Base-by-base conservation (phyloP, 306 rosid genomes). In the Rubus parviflorus region DNA sequence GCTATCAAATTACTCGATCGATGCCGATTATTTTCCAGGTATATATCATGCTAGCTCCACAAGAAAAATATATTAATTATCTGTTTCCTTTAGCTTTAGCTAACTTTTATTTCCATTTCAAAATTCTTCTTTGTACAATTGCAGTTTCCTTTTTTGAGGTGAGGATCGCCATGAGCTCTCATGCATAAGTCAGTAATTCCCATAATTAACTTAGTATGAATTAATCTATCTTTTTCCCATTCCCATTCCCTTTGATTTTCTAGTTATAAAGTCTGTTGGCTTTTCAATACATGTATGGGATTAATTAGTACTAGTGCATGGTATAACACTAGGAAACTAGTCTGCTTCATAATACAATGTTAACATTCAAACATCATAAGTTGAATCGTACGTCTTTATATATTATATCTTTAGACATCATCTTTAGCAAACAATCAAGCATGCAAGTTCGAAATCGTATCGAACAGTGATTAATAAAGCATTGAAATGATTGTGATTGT, bases 61-160 rank as follows among this genome's bases (percentile, higher is more conserved):
- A 56, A 56, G 14, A 56, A 8, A 56, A 56, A 56, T 35, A 57
- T 8, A 37, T 30, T 30, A 30, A 30, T 14, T n/a, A 56, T n/a
- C 64, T 20, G 62, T 38, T 45, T 72, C 69, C 43, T 10, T 74
- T 49, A 23, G 17, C 66, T 4, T 61, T 68, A 64, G 67, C 83
- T 78, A 75, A 85, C 77, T 1, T 69, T 81, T 82, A 75, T 54
- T 66, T 68, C 70, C 76, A 58, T 71, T 4, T 66, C 73, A 49
- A 77, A 71, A 37, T 53, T 69, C 13, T 81, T 87, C 71, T 70
- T 48, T 22, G 75, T 76, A 66, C 76, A 79, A 83, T 83, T 79
- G 69, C 91, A 94, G 98, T 94, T 72, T 94, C 98, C 77, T 94
- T 89, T 85, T 77, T 94, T 74, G 98, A 94, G 98, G 98, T 92